A percentile compares a stretch with the other conserved stretches of the same genome.
These are phyloP conservation scores for Thielaviopsis musarum DNA, from an alignment of 2,329 filamentous ascomycete genomes.

Conservation along the genomic window DNA sequence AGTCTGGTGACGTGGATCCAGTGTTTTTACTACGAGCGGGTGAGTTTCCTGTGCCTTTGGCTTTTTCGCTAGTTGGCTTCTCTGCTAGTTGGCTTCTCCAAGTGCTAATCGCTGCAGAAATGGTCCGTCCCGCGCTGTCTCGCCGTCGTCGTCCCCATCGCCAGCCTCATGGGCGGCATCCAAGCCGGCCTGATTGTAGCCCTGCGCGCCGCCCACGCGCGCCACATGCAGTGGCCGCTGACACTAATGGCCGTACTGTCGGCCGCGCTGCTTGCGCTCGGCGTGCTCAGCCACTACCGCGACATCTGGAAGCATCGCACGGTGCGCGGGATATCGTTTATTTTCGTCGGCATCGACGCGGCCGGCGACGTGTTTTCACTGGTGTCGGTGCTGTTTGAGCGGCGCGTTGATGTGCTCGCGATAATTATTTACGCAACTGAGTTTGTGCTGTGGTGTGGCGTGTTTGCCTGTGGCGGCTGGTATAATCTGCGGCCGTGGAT, in stretches of 20 bases:
- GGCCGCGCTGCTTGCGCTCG: constrained; percentile 43
- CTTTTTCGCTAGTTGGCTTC: neutral
- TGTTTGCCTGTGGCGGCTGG: constrained; percentile 47
- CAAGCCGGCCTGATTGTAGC: constrained; percentile 44
- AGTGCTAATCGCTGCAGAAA: constrained; percentile 22
- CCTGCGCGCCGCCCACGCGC: constrained; percentile 27
- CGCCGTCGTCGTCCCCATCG: constrained; percentile 32
- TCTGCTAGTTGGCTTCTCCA: neutral
- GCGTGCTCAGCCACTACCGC: constrained; percentile 51
- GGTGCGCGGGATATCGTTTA: constrained; percentile 53
- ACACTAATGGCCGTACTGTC: constrained; percentile 51
- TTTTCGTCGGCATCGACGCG: constrained; percentile 55
- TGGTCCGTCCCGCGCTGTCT: constrained; percentile 35
- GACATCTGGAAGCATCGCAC: constrained; percentile 51
- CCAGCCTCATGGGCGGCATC: constrained; percentile 38
- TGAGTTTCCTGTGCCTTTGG: constrained; percentile 15
- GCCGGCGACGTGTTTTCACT: constrained; percentile 51
- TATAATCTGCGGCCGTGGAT: constrained; percentile 47
- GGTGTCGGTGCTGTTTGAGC: constrained; percentile 45
- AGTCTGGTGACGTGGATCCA: constrained; percentile 28
- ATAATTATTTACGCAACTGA: constrained; percentile 52
- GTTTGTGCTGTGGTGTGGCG: constrained; percentile 47
- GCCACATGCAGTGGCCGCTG: constrained; percentile 39
- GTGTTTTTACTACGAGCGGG: constrained; percentile 25
- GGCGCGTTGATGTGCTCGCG: constrained; percentile 39